phyloP scores from a whole-genome alignment of 352 stramenopile genomes.

The Globisporangium barbulae region DNA sequence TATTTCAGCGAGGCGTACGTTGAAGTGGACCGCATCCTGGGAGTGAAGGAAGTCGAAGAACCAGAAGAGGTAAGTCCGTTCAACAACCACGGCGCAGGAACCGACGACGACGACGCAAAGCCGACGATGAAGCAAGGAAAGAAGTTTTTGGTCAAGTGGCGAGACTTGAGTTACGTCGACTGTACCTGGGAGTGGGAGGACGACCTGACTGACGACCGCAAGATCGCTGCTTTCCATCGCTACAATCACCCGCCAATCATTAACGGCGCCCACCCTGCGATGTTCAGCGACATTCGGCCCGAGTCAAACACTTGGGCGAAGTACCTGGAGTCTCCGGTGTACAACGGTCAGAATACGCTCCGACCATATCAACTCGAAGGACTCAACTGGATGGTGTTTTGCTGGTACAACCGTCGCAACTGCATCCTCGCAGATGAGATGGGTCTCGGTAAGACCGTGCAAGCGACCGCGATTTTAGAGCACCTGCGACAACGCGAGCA shows the following conservation, averaged over 20 bases:
- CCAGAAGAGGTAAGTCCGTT: conserved; percentile 72
- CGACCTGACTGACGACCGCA: conserved; percentile 85
- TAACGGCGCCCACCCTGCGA: conserved; percentile 76
- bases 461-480: conserved; percentile 93
- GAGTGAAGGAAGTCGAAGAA: conserved; percentile 75
- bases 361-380: conserved; percentile 98
- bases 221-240: conserved; percentile 85
- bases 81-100: conserved; percentile 41
- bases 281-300: conserved; percentile 76
- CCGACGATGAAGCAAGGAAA: conserved; percentile 74
- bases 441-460: conserved; percentile 90
- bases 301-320: conserved; percentile 85
- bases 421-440: conserved; percentile 90
- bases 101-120: conserved; percentile 35
- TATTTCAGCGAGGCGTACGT: conserved; percentile 85
- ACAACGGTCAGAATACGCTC: conserved; percentile 94
- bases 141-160: conserved; percentile 92
- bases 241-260: conserved; percentile 85
- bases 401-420: conserved; percentile 96
- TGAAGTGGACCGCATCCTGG: conserved; percentile 82
- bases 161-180: conserved; percentile 88
- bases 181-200: conserved; percentile 90
- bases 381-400: conserved; percentile 98
- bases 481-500: conserved; percentile 91
- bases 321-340: conserved; percentile 84